A percentile compares a stretch with the other conserved stretches of the same genome.
Conservation (phyloP, 208 protist genomes). For the Entamoeba histolytica region DNA sequence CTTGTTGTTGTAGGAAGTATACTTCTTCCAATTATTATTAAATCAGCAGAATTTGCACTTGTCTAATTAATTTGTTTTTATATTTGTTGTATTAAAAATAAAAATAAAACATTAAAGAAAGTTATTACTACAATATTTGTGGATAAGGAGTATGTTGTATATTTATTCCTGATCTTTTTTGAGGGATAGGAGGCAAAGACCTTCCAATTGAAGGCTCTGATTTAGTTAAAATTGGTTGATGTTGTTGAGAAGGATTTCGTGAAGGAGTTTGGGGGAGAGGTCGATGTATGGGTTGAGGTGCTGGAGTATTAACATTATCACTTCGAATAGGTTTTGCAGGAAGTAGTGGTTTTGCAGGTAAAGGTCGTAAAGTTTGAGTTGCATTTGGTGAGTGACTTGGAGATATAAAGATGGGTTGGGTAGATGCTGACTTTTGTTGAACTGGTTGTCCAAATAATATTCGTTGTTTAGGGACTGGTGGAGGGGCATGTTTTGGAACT, state of each 20-base stretch:
- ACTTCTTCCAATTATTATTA: background rate
- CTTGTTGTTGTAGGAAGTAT: background rate
- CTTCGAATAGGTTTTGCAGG: too few relatives aligned
- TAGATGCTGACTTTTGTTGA: background rate
- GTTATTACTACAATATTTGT: too few relatives aligned
- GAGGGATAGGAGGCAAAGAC: background rate
- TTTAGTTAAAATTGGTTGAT: background rate
- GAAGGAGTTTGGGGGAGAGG: background rate
- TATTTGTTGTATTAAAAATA: too few relatives aligned
- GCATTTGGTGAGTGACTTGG: background rate
- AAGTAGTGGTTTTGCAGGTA: too few relatives aligned
- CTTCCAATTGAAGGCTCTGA: background rate
- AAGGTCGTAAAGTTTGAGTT: too few relatives aligned
- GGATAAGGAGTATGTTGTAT: too few relatives aligned
- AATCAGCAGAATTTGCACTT: background rate
- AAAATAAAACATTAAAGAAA: too few relatives aligned
- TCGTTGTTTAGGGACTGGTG: background rate
- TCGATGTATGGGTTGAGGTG: background rate
- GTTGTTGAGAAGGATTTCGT: background rate
- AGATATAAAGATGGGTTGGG: background rate
- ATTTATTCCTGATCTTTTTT: background rate
- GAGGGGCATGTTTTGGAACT: background rate
- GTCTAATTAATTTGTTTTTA: background rate
- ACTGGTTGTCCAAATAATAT: background rate
- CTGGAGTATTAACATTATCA: background rate